Base-by-base conservation (phyloP, 768 basidiomycete genomes). In the Tylopilus felleus region DNA sequence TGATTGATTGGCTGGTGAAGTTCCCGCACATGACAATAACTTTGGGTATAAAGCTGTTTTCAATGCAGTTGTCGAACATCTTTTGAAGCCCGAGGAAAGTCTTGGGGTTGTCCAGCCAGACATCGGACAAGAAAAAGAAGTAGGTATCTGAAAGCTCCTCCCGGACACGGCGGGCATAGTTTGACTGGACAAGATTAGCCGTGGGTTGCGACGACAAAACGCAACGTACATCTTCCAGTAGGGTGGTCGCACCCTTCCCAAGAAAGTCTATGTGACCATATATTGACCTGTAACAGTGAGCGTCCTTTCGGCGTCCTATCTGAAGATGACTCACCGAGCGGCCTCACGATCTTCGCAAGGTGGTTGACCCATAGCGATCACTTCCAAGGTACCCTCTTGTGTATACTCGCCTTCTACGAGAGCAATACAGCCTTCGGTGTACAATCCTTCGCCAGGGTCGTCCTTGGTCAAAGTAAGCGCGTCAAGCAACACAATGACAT, bases 241-340 rank as follows among this genome's bases (percentile, higher is more conserved):
- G 71, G 2, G 95, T 93, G 2, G 94, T 89, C 4, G 91, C 84
- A 2, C 97, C 97, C 62, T 89, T 85, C n/a, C 97, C 97, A 12
- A 98, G 80, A 65, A 98, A 97, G 69, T 99, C 97, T 28, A 98
- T 86, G 65, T 98, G 97, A 0, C 95, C 97, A 65, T 91, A 97
- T 60, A 98, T 86, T 38, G 89, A 92, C 59, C 93, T 95, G 65
- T 10, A 40, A 46, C 35, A 39, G 52, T 63, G 49, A 70, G 43
- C 33, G 44, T 4, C 5, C 16, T 14, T 40, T 31, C 33, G n/a
- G n/a, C 13, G 21, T 27, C 25, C 35, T 17, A 9, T 35, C 47
- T 10, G 31, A 21, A 38, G 21, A 39, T 25, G 35, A 60, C 80
- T 57, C 65, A 93, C 91, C 93, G 79, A 16, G 96, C 86, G 2